Base-by-base conservation (phyloP, 495 filamentous ascomycete genomes). In the Haplographium delicatum region DNA sequence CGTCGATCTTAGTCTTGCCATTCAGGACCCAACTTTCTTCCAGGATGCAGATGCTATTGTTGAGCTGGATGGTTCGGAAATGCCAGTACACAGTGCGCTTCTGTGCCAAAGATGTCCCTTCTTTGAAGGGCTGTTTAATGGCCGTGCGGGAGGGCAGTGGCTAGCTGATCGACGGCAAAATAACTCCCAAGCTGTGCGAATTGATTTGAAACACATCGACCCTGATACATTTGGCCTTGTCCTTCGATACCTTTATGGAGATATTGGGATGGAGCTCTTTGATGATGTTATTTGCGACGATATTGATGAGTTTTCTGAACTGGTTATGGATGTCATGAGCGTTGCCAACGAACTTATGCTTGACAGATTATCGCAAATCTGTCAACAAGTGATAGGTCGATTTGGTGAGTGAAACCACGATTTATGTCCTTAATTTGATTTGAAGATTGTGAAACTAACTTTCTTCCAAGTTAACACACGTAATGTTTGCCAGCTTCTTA, bases 311-410 rank as follows among this genome's bases (percentile, higher is more conserved):
- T 90, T 95, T 52, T 75, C 91, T 8, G 89, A 96, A 56, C 70
- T 93, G 26, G 71, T 96, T n/a, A 76, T 97, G 68, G 91, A 96
- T 51, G 88, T 97, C 25, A 83, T 95, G 76, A 84, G 81, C 47
- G 84, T 89, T 30, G 87, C 89, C 7, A 87, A 98, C 60, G 93
- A 97, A 59, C 72, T 98, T 51, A 95, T 98, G 90, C 78, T 98
- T 28, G 91, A 96, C 62, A 73, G 89, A 23, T 68, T 98, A 22
- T 88, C 85, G 10, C 88, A 95, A 62, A 81, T 91, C 11, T 97
- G 91, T 65, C 93, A 98, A 61, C 82, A 82, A 47, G 69, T 88
- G 35, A 77, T 97, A 51, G 93, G 93, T n/a, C 79, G 76, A 31
- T 95, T 91, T 66, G 85, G 82, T 84, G 62, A 62, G 74, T 59